A percentile compares a stretch with the other conserved stretches of the same genome.
These are phyloP conservation scores for Zoysia japonica DNA, from an alignment of 176 grass and related monocot genomes.

Conservation along the genomic window DNA sequence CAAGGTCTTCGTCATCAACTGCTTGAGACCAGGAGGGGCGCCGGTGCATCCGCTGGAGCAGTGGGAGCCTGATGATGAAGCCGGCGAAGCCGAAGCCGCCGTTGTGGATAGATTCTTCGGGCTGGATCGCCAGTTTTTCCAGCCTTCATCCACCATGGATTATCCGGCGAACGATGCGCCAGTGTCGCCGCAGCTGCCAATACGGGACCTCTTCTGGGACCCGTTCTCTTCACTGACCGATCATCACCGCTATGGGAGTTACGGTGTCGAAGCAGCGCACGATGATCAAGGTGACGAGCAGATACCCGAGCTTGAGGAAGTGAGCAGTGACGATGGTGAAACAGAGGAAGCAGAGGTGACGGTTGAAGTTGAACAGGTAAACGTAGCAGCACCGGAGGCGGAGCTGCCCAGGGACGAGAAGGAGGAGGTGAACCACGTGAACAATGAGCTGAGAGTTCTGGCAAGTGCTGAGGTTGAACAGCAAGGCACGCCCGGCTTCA, in stretches of 20 bases:
- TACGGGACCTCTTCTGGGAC: constrained; percentile 55
- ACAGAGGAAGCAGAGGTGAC: background rate
- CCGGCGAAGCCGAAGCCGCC: constrained; percentile 47
- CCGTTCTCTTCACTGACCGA: constrained; percentile 48
- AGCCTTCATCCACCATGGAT: constrained; percentile 20
- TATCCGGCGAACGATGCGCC: background rate
- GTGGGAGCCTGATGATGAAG: constrained; percentile 43
- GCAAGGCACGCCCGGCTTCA: constrained; percentile 61
- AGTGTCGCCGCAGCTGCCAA: constrained; percentile 17
- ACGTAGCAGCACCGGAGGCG: background rate
- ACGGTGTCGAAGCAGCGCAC: constrained; percentile 26
- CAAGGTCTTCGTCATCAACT: constrained; percentile 43
- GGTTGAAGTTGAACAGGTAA: background rate
- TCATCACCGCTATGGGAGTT: background rate
- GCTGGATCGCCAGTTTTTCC: constrained; percentile 33
- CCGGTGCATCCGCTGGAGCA: constrained; percentile 52
- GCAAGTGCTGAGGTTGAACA: constrained; percentile 46
- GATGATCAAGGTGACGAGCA: constrained; percentile 16
- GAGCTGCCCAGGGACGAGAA: background rate
- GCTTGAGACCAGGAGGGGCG: constrained; percentile 28
- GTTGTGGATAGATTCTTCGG: constrained; percentile 50
- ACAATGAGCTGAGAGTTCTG: constrained; percentile 41
- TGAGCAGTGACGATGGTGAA: constrained; percentile 2
- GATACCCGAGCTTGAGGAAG: constrained; percentile 52
- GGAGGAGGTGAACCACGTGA: constrained; percentile 34